Evolutionary conservation across 352 stramenopile species (phyloP).

Genomic region (Globisporangium canariense): DNA sequence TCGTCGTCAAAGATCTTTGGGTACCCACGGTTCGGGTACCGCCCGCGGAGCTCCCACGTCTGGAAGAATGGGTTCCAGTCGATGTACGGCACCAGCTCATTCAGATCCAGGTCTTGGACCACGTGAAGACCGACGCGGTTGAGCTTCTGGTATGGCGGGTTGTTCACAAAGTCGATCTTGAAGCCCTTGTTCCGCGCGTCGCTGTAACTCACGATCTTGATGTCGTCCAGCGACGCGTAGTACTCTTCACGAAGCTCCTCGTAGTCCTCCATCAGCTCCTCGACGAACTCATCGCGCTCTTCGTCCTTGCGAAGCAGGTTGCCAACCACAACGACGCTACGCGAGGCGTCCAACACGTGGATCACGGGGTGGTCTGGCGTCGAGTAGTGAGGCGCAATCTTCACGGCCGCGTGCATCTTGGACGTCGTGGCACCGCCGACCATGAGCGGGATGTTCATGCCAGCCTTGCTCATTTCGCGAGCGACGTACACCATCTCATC

Average conservation of each 20-base stretch:
- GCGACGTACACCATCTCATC: constrained; percentile 98
- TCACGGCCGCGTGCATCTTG: constrained; percentile 98
- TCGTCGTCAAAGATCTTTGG: constrained; percentile 99
- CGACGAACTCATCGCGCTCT: constrained; percentile 92
- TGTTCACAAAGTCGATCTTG: constrained; percentile 89
- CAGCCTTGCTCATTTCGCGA: constrained; percentile 93
- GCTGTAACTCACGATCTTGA: constrained; percentile 57
- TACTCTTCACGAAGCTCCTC: constrained; percentile 89
- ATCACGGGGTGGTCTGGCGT: constrained; percentile 95
- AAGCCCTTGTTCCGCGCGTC: constrained; percentile 65
- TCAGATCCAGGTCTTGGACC: constrained; percentile 83
- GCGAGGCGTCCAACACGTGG: constrained; percentile 97
- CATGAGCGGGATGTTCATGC: constrained; percentile 93
- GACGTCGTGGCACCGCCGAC: constrained; percentile 97
- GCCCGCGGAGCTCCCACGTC: constrained; percentile 95
- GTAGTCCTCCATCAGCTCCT: constrained; percentile 93
- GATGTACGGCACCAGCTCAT: constrained; percentile 94
- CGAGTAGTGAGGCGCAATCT: constrained; percentile 96
- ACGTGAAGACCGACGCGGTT: constrained; percentile 87
- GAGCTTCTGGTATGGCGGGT: constrained; percentile 78
- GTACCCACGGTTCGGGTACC: constrained; percentile 97
- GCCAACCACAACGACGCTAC: constrained; percentile 93
- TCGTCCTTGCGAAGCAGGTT: constrained; percentile 88
- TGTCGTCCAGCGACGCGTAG: constrained; percentile 71
- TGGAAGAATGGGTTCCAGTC: constrained; percentile 99